A percentile compares a stretch with the other conserved stretches of the same genome.
These are phyloP conservation scores for Kwoniella shivajii DNA, from an alignment of 1,284 basidiomycete genomes.

Conservation along the genomic window DNA sequence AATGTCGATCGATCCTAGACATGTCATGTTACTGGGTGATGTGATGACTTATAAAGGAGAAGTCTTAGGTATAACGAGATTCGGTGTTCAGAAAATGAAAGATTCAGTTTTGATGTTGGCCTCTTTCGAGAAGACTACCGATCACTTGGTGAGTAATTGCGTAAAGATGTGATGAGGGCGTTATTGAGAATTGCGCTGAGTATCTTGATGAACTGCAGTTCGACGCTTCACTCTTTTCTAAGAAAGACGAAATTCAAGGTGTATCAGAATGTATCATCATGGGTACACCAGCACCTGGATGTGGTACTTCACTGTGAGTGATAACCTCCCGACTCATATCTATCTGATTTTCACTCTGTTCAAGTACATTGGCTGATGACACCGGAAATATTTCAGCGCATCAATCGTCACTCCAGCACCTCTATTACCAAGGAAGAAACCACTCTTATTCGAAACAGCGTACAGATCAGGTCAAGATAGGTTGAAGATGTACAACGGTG, in stretches of 20 bases:
- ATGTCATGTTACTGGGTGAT: conserved; percentile 97
- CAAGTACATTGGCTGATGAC: too few relatives aligned
- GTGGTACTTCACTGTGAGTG: conserved; percentile 88
- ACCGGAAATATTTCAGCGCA: conserved; percentile 55
- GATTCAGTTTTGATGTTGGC: conserved; percentile 99
- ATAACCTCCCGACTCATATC: not conserved
- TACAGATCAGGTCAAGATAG: conserved; percentile 38
- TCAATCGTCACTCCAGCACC: conserved; percentile 63
- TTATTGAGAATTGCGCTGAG: too few relatives aligned
- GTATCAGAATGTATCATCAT: conserved; percentile 99
- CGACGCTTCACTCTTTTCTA: conserved; percentile 94
- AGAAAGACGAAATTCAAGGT: conserved; percentile 91
- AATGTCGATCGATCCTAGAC: conserved; percentile 98
- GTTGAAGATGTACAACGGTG: not conserved
- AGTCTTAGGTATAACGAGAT: conserved; percentile 96
- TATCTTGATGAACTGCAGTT: conserved; percentile 57
- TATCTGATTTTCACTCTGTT: too few relatives aligned
- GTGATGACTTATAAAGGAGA: conserved; percentile 99
- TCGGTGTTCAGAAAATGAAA: conserved; percentile 99
- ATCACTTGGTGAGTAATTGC: conserved; percentile 69
- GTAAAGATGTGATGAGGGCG: not conserved
- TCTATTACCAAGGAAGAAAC: conserved; percentile 60
- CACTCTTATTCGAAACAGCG: conserved; percentile 63
- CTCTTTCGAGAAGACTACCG: conserved; percentile 99
- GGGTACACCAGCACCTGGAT: conserved; percentile 95